These are phyloP conservation scores for Collybia mongolica DNA, from an alignment of 768 basidiomycete genomes.

Conservation along the genomic window DNA sequence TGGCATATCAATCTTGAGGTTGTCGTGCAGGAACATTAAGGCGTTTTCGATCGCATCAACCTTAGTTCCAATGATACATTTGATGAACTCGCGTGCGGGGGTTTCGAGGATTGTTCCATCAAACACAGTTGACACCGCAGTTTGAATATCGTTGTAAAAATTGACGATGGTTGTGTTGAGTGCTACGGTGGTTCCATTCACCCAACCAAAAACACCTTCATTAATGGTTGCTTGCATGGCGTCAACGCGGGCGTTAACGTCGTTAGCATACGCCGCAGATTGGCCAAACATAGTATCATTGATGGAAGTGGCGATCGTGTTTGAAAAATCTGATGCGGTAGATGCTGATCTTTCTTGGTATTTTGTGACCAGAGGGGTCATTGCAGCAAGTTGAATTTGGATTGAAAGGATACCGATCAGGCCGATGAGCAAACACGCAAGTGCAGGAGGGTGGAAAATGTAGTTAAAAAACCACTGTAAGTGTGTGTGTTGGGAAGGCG, in stretches of 20 bases:
- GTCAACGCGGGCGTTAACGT: conserved; percentile 72
- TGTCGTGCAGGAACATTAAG: conserved; percentile 88
- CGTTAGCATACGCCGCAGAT: conserved; percentile 73
- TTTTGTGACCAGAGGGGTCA: conserved; percentile 69
- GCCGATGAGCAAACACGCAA: conserved; percentile 92
- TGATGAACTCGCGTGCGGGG: conserved; percentile 84
- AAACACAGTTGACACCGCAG: conserved; percentile 74
- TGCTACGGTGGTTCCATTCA: conserved; percentile 84
- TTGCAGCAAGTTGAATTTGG: conserved; percentile 80
- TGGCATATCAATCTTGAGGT: conserved; percentile 80
- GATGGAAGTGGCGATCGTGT: conserved; percentile 69
- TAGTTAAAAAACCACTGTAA: conserved; percentile 90
- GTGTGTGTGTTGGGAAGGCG: conserved; percentile 62
- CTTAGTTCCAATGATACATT: conserved; percentile 90
- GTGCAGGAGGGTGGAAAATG: conserved; percentile 87
- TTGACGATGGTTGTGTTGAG: conserved; percentile 83
- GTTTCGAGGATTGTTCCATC: conserved; percentile 79
- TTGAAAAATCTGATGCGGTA: conserved; percentile 65
- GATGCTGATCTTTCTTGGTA: conserved; percentile 63
- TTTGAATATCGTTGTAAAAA: conserved; percentile 87
- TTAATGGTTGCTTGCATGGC: conserved; percentile 76
- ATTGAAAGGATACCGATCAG: conserved; percentile 85
- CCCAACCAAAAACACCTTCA: conserved; percentile 91
- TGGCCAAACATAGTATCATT: conserved; percentile 84
- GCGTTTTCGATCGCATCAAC: conserved; percentile 84